phyloP scores from a whole-genome alignment of 164 flowering plant species.

The Malania oleifera region DNA sequence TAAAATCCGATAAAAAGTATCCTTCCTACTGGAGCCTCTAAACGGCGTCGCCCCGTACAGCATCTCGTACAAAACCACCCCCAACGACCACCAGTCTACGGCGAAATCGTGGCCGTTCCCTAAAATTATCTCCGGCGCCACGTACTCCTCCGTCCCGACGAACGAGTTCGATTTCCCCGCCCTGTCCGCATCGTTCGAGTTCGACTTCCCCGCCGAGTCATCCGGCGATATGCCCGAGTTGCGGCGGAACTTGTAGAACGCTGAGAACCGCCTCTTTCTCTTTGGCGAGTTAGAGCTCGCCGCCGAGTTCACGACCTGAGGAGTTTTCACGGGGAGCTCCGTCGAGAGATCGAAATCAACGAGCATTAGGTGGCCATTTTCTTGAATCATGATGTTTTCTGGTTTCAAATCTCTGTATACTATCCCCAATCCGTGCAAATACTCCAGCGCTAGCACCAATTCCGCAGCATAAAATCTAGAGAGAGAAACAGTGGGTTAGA shows the following conservation, averaged over 20 bases:
- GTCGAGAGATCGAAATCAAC: conserved; percentile 89
- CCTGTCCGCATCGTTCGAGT: conserved; percentile 14
- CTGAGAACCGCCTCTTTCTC: conserved; percentile 17
- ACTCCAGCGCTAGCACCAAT: conserved; percentile 77
- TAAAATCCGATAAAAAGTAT: conserved; percentile 67
- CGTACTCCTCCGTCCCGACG: conserved; percentile 97
- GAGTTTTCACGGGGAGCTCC: conserved; percentile 30
- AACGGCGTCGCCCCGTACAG: conserved; percentile 89
- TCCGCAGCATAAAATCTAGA: conserved; percentile 83
- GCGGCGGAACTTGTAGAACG: conserved; percentile 10
- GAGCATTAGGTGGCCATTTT: conserved; percentile 80
- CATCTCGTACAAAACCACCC: conserved; percentile 86
- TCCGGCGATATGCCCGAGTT: background rate
- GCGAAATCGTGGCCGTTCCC: conserved; percentile 78
- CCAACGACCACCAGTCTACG: conserved; percentile 94
- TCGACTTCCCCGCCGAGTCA: conserved; percentile 17
- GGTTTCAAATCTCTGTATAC: conserved; percentile 95
- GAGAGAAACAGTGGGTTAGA: background rate
- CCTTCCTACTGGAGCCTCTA: conserved; percentile 58
- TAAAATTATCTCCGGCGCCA: conserved; percentile 78
- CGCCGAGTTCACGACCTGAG: conserved; percentile 10
- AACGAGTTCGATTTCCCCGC: conserved; percentile 68
- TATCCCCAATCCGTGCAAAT: conserved; percentile 63
- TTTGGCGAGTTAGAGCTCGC: conserved; percentile 3
- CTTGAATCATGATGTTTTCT: conserved; percentile 76